These are phyloP conservation scores for Crithidia acanthocephali DNA, from an alignment of 208 protist genomes.

Conservation along the genomic window DNA sequence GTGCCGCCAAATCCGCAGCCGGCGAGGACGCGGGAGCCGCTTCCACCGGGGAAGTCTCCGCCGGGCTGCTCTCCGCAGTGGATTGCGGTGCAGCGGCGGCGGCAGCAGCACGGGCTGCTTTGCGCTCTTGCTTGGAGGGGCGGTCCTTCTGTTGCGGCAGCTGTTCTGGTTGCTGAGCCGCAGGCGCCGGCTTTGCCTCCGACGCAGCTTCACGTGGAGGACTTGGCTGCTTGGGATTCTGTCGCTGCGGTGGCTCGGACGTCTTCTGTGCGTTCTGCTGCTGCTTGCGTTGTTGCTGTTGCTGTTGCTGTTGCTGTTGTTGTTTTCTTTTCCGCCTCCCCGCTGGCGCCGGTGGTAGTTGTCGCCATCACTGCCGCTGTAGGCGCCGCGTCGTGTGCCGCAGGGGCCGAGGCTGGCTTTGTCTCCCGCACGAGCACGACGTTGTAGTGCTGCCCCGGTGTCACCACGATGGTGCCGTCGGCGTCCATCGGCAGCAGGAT, in stretches of 20 bases:
- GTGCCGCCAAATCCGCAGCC: background rate
- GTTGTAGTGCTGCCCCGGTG: slow-evolving; percentile 56
- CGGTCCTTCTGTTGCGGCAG: slow-evolving; percentile 1
- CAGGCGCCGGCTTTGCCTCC: background rate
- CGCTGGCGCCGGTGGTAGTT: background rate
- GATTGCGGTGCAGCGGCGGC: background rate
- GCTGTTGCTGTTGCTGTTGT: background rate
- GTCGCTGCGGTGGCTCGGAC: background rate
- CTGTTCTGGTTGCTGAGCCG: background rate
- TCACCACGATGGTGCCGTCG: slow-evolving; percentile 72
- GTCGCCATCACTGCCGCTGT: background rate
- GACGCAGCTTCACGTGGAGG: background rate
- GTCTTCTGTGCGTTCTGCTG: slow-evolving; percentile 3
- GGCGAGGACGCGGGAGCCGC: background rate
- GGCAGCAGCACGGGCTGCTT: slow-evolving; percentile 10
- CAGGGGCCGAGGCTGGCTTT: slow-evolving; percentile 1
- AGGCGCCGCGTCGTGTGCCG: background rate
- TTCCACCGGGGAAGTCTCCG: too few species aligned
- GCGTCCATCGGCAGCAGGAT: slow-evolving; percentile 71
- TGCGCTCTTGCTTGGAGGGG: slow-evolving; percentile 28
- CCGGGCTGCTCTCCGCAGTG: too few species aligned
- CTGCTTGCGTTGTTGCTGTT: background rate
- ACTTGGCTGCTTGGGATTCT: slow-evolving; percentile 13
- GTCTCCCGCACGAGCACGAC: slow-evolving; percentile 46
- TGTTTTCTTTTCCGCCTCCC: slow-evolving; percentile 15